These are phyloP conservation scores for Porpolomopsis calyptriformis DNA, from an alignment of 768 basidiomycete species.

Conservation along the genomic window DNA sequence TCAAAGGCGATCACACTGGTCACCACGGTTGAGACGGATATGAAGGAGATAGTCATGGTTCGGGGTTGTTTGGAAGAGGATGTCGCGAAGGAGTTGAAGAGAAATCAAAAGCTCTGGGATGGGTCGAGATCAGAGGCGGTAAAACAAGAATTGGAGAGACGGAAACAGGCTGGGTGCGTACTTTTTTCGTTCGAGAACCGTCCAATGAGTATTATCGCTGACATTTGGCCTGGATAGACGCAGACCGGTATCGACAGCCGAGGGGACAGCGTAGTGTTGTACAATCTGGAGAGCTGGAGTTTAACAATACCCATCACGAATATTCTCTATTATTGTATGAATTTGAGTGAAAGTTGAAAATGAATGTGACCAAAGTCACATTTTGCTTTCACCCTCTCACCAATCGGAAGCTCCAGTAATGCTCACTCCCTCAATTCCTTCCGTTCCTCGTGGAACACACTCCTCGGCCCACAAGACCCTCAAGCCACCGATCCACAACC, in stretches of 20 bases:
- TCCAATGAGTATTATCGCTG: no score
- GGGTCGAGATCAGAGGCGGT: slow-evolving; percentile 12
- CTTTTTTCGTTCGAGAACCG: no score
- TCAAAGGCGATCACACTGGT: slow-evolving; percentile 5
- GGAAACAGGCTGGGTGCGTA: not conserved
- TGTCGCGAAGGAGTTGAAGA: slow-evolving; percentile 15
- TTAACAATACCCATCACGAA: no score
- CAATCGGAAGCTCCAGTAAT: slow-evolving; percentile 3
- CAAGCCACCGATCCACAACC: slow-evolving; percentile 52
- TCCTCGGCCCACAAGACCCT: not conserved
- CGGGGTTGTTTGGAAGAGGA: slow-evolving; percentile 11
- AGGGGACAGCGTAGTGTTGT: no score
- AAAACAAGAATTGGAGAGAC: not conserved
- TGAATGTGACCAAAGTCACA: no score
- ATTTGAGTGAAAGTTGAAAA: no score
- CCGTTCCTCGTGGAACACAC: not conserved
- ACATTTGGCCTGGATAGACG: no score
- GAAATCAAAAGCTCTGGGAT: slow-evolving; percentile 20
- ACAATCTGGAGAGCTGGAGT: no score
- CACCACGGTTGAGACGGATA: slow-evolving; percentile 4
- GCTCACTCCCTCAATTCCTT: not conserved
- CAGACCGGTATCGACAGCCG: no score
- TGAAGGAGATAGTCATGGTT: slow-evolving; percentile 12
- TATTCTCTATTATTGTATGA: no score
- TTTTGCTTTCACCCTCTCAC: not conserved